Percentiles rank a stretch among this genome's conserved stretches.
Evolutionary conservation across 2,329 filamentous ascomycete genomes (phyloP).

Genomic region (Ophiognomonia clavigignenti-juglandacearum): DNA sequence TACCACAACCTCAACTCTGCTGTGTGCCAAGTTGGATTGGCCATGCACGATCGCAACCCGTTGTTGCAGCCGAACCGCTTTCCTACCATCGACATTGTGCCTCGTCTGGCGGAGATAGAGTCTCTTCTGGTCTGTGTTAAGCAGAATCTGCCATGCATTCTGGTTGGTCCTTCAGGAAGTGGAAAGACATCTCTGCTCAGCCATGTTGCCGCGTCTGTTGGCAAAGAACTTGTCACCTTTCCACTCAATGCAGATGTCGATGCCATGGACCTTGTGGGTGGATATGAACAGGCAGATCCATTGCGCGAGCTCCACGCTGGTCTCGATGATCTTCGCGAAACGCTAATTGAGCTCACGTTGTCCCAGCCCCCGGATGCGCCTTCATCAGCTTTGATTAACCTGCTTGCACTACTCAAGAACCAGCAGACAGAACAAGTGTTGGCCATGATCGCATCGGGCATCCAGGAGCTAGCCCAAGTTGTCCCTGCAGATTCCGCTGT

Average conservation of each 20-base stretch:
- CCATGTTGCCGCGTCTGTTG: conserved; percentile 73
- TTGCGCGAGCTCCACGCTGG: conserved; percentile 65
- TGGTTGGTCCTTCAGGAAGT: conserved; percentile 78
- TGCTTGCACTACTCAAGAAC: conserved; percentile 46
- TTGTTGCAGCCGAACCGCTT: conserved; percentile 47
- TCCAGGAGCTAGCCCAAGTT: conserved; percentile 35
- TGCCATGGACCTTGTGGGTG: conserved; percentile 94
- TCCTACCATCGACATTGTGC: conserved; percentile 44
- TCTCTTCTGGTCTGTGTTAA: conserved; percentile 83
- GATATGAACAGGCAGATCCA: conserved; percentile 91
- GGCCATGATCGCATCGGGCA: conserved; percentile 30
- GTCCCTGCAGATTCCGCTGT: conserved; percentile 42
- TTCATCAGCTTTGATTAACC: conserved; percentile 27
- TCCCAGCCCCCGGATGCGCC: conserved; percentile 35
- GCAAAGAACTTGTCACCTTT: conserved; percentile 73
- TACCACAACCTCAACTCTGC: conserved; percentile 64
- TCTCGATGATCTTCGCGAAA: conserved; percentile 33
- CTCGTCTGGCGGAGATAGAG: conserved; percentile 70
- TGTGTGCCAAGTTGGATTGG: conserved; percentile 76
- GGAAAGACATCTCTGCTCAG: conserved; percentile 81
- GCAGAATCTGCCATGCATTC: conserved; percentile 80
- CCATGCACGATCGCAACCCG: conserved; percentile 58
- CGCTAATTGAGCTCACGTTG: conserved; percentile 45
- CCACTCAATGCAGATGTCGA: conserved; percentile 93
- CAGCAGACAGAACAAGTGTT: conserved; percentile 36